Evolutionary conservation across 345 rosid species (phyloP), one percentile per base, ranked within the genome.

Genomic region (Acer negundo): DNA sequence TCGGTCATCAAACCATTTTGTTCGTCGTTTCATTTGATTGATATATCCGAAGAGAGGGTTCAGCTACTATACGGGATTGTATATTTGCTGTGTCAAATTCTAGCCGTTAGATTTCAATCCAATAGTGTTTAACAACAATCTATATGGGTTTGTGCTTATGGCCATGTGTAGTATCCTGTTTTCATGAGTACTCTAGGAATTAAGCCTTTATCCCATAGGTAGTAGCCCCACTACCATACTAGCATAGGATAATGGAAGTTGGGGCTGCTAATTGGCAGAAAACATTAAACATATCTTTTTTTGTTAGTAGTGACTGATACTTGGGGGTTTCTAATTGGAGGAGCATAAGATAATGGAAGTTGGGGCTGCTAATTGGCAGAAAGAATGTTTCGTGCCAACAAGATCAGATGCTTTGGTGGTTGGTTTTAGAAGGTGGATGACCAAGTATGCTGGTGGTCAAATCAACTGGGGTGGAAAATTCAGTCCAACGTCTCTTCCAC

Each of bases 381-480:
- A 91, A 68, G 89, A 90, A 64, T 93, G 97, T 82, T 95, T 89
- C 67, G 79, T 91, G 74, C 97, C 97, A 47, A 91, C 95, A 17
- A 87, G 88, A 70, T 83, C 98, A 10, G 97, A 93, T 79, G 92
- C 88, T 7, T 83, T 85, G 19, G 92, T 95, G 65, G 89, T 93
- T 70, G 85, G 89, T 42, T 93, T 89, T 83, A 87, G 97, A 77
- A 89, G 86, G 79, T 95, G 98, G 97, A 76, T 89, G 65, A 89
- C 84, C 77, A 95, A 86, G 76, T 89, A 89, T 76, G 83, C 89
- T 1, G 91, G 82, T 1, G 84, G 94, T 74, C 85, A 87, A 62
- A 81, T 95, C 23, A 89, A 90, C 44, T 91, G 98, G 98, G 84
- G 84, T 82, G 89, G 94, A 76, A 91, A 88, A 86, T 89, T 64